A percentile compares a stretch with the other conserved stretches of the same genome.
Evolutionary conservation across 2,329 filamentous ascomycete species (phyloP).

Genomic region (Hysterium pulicare): DNA sequence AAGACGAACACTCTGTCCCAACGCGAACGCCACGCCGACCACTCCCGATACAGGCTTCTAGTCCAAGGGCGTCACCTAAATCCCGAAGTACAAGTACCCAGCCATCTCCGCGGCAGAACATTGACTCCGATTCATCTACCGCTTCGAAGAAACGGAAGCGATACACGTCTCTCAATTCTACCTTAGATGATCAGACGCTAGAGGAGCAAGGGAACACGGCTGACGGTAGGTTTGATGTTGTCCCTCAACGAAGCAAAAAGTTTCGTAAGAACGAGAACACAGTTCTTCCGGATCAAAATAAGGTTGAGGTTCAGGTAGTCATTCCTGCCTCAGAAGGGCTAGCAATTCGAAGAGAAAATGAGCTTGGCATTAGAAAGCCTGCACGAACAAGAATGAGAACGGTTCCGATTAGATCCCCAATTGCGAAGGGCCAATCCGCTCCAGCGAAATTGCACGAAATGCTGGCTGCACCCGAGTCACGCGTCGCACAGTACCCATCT

Average conservation of each 20-base stretch:
- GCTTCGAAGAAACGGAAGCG: constrained; percentile 31
- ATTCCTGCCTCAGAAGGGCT: not conserved
- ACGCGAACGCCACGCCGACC: constrained; percentile 14
- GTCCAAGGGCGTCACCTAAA: constrained; percentile 7
- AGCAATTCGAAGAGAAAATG: not conserved
- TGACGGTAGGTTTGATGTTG: constrained; percentile 4
- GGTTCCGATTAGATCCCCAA: constrained; percentile 14
- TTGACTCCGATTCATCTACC: constrained; percentile 28
- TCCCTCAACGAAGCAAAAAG: constrained; percentile 21
- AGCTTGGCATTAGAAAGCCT: constrained; percentile 18
- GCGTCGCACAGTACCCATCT: constrained; percentile 11
- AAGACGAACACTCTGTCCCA: constrained; percentile 18
- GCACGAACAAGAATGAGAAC: constrained; percentile 25
- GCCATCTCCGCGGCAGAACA: constrained; percentile 9
- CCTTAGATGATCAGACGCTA: constrained; percentile 11
- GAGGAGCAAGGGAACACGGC: constrained; percentile 4
- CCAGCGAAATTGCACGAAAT: constrained; percentile 31
- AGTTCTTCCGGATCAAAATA: constrained; percentile 14
- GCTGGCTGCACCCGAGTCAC: constrained; percentile 21
- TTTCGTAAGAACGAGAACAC: constrained; percentile 23
- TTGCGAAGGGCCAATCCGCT: constrained; percentile 30
- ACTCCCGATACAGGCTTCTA: constrained; percentile 11
- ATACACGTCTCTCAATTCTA: constrained; percentile 18
- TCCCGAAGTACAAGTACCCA: constrained; percentile 1
- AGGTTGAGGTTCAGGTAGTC: not conserved